Evolutionary conservation across 1,139 yeast species (phyloP), one percentile per base, ranked within the genome.

Genomic region (Kodamaea sp.): DNA sequence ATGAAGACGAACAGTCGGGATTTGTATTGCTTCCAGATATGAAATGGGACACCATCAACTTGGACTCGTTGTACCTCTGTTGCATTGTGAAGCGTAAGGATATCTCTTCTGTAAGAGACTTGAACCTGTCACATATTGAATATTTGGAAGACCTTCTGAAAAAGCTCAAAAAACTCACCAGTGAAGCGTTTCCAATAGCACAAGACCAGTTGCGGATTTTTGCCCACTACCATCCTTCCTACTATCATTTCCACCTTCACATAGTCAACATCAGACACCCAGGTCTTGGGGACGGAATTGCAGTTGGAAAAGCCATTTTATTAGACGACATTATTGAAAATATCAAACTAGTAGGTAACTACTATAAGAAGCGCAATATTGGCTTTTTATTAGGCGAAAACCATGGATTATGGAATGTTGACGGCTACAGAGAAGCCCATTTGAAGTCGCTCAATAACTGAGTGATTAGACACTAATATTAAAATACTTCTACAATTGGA

Each of bases 151-250:
- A 50, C 3, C 49, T 90, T 12, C 63, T 66, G 35, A 44, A 53
- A 5, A 70, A 66, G 19, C 70, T 88, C 13, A 58, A 63, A 34
- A 45, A 53, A 1, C 73, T 75, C 5, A 73, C 87, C 1, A 57
- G 76, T 1, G 65, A 66, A 24, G 68, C 69, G 20, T 65, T 75
- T 29, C 53, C 48, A 0, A 31, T 70, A 4, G 42, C 29, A 2
- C 47, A 52, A 1, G 80, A 80, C 49, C 75, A 80, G 46, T 57
- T 90, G 47, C 74, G 95, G 42, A 57, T 88, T 1, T 90, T 83
- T 53, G 72, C 89, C 33, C 97, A 89, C 57, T 89, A 92, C 57
- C 97, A 90, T 44, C 99, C 99, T 0, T 86, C 96, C 0, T 92
- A 92, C 57, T 92, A 92, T 54, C 97, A 92, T 53, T 83, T 92